Base-by-base conservation (phyloP, 2,329 filamentous ascomycete genomes). In the Simplicillium aogashimaense region DNA sequence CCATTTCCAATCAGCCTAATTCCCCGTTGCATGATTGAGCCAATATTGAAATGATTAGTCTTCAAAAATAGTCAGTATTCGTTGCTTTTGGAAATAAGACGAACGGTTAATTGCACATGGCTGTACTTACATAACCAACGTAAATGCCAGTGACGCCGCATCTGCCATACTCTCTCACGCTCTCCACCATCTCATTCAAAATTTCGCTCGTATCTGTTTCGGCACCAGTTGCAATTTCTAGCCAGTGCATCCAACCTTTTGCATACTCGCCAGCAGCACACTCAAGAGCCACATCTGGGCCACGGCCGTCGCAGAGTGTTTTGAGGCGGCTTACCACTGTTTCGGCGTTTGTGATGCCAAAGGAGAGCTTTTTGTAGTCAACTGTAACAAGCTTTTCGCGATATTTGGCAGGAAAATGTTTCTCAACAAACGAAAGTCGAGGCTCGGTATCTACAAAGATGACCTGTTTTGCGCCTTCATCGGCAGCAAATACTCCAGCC, bases 161-260 rank as follows among this genome's bases (percentile, higher is more conserved):
- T 7, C 85, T 72, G 4, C 87, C 83, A 51, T 71, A 87, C 51
- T 78, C 84, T 37, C 76, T 69, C 11, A 85, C 81, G n/a, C 76
- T 70, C 52, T 82, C 76, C 28, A 88, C 77, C 80, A 86, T 86
- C 63, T 88, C 83, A 55, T 88, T 88, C 47, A 88, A 43, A 35
- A 86, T 78, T 65, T 88, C 87, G 39, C 79, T 84, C 0, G 86
- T 90, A 53, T 94, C 87, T 0, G 86, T 94, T 65, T 94, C 87
- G 29, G 82, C 67, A 1, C 86, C 86, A 0, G 76, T 29, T 7
- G 65, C 53, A 43, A 77, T 67, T 57, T 80, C 73, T 2, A 78
- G 51, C 60, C 72, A 74, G 50, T 79, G 74, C 45, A 69, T 54
- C 71, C 74, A 78, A 2, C 74, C 70, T 55, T 80, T 80, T 16